Base-by-base conservation (phyloP, 2,329 filamentous ascomycete species). In the Thelonectria blattea region DNA sequence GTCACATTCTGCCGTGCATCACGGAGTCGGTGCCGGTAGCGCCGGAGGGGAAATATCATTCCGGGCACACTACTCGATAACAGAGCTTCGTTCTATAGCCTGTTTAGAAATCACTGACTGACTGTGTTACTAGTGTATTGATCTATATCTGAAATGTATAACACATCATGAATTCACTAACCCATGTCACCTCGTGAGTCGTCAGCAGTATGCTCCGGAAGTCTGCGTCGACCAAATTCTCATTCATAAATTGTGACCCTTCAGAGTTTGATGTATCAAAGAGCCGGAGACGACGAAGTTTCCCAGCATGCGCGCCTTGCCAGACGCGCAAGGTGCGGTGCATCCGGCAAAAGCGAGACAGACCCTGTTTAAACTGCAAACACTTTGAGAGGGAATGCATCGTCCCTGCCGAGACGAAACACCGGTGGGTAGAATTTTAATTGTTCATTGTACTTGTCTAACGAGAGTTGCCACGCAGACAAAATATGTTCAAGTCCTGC, bases 311-410 rank as follows among this genome's bases (percentile, higher is more conserved):
- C 14, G 22, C 17, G 20, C 14, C 12, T 10, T 57, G 54, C 20
- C 54, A 50, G 14, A 39, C 27, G 5, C 54, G 54, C 3, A 57
- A 57, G 22, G 54, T 57, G 11, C 45, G 54, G 11, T 57, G 54
- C 20, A 51, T 57, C 4, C 54, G 51, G 20, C 11, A 11, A n/a
- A 12, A 43, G 12, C n/a, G 12, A 9, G 27, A 39, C 37, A 48
- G 42, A 1, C 39, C 42, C 14, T 57, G 54, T 24, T 20, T 57
- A 34, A 57, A 57, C 20, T 57, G 48, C 39, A 43, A n/a, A 2
- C 54, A 51, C 18, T 57, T 52, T 15, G 41, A 22, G 3, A 37
- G 20, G 12, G 39, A 57, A 43, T 57, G 54, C 11, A 12, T 24
- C 5, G 34, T 51, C 39, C 47, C 48, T 5, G 9, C 22, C 15